Evolutionary conservation across 768 basidiomycete species (phyloP).

Genomic region (Fistulinella prunicolor): DNA sequence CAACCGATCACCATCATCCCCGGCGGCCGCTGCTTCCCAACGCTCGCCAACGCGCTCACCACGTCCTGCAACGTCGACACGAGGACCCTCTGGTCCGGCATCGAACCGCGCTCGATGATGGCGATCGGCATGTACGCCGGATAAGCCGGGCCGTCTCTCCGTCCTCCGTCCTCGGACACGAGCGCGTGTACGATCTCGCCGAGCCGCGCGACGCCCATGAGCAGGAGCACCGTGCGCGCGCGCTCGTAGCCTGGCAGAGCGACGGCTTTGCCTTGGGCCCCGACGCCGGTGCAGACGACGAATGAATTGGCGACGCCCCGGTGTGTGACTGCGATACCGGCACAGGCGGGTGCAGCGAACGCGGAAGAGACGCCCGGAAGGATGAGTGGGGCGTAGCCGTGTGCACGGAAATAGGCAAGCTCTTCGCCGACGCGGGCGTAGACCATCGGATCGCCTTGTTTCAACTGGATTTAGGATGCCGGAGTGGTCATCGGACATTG

Average conservation of each 20-base stretch:
- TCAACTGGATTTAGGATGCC: too few relatives aligned
- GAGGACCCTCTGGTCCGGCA: slow-evolving; percentile 87
- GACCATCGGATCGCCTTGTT: slow-evolving; percentile 96
- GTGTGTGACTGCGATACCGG: slow-evolving; percentile 92
- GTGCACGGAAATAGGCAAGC: slow-evolving; percentile 84
- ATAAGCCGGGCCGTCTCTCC: slow-evolving; percentile 57
- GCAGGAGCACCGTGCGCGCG: slow-evolving; percentile 71
- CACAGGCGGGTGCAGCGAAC: slow-evolving; percentile 85
- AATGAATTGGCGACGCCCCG: slow-evolving; percentile 91
- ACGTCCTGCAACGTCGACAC: slow-evolving; percentile 74
- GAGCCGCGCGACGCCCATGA: slow-evolving; percentile 95
- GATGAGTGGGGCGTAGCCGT: slow-evolving; percentile 80
- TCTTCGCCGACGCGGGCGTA: slow-evolving; percentile 96
- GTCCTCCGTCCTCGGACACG: slow-evolving; percentile 32
- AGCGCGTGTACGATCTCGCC: slow-evolving; percentile 67
- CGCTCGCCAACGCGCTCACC: slow-evolving; percentile 62
- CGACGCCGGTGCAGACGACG: slow-evolving; percentile 92
- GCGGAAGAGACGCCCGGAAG: slow-evolving; percentile 90
- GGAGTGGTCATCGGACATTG: too few relatives aligned
- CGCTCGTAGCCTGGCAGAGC: slow-evolving; percentile 87
- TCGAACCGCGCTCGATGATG: slow-evolving; percentile 91
- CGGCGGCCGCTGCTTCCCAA: slow-evolving; percentile 87
- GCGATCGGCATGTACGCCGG: slow-evolving; percentile 82
- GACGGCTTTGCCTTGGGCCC: slow-evolving; percentile 78
- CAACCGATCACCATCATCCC: slow-evolving; percentile 97